phyloP scores from a whole-genome alignment of 1,284 basidiomycete species.

The Amylostereum areolatum region DNA sequence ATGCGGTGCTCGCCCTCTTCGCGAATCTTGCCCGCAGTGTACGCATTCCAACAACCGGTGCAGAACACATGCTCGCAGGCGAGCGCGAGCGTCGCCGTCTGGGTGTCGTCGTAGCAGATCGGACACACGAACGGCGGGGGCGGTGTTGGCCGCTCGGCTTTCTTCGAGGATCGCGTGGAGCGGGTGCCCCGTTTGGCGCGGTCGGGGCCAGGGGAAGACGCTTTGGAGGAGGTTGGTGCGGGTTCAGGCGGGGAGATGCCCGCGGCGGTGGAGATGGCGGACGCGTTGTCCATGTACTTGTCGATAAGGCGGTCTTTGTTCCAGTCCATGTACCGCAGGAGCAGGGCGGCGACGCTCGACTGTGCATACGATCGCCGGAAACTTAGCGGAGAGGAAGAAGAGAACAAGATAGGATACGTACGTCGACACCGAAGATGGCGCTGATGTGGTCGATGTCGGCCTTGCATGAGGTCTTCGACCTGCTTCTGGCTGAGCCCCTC shows the following conservation, averaged over 20 bases:
- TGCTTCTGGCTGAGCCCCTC: conserved; percentile 67
- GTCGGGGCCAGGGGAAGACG: conserved; percentile 17
- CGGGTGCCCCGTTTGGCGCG: conserved; percentile 33
- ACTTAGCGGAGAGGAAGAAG: neutral
- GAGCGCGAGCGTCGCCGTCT: conserved; percentile 57
- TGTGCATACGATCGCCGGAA: conserved; percentile 8
- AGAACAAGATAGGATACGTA: conserved; percentile 34
- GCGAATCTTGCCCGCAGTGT: conserved; percentile 80
- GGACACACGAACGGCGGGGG: conserved; percentile 54
- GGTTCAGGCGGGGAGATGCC: conserved; percentile 35
- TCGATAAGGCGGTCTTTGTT: conserved; percentile 96
- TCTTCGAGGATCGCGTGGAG: conserved; percentile 32
- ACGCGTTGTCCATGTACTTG: conserved; percentile 88
- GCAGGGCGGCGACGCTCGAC: conserved; percentile 59
- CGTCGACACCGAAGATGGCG: conserved; percentile 81
- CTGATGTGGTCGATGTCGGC: conserved; percentile 79
- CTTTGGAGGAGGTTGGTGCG: conserved; percentile 6
- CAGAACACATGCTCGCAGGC: conserved; percentile 84
- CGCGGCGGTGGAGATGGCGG: conserved; percentile 63
- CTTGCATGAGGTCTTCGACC: conserved; percentile 72
- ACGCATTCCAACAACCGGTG: conserved; percentile 82
- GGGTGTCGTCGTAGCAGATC: conserved; percentile 84
- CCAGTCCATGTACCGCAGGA: conserved; percentile 87
- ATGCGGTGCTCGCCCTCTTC: conserved; percentile 87
- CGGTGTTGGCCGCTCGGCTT: conserved; percentile 24